Evolutionary conservation across 495 filamentous ascomycete genomes (phyloP).

Genomic region (Podospora didyma): DNA sequence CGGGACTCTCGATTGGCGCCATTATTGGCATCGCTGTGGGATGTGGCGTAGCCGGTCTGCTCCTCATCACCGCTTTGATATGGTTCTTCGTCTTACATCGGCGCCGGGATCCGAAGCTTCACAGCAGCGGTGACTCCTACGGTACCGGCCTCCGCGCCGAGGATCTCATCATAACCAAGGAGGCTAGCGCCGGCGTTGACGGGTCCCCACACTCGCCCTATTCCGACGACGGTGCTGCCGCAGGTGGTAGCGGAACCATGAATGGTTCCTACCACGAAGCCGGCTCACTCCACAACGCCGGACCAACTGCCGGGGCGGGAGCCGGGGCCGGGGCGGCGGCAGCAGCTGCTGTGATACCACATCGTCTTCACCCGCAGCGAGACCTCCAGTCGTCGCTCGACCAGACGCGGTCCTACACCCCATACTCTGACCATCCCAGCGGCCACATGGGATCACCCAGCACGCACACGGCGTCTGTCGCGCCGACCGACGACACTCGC

Average conservation of each 20-base stretch:
- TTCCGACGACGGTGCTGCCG: conserved; percentile 29
- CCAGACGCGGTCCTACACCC: conserved; percentile 25
- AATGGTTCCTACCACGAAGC: conserved; percentile 1
- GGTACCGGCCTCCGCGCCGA: conserved; percentile 20
- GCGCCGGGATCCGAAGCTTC: conserved; percentile 16
- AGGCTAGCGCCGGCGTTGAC: conserved; percentile 26
- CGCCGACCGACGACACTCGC: conserved; percentile 6
- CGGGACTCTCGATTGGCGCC: conserved; percentile 31
- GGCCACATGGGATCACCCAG: conserved; percentile 10
- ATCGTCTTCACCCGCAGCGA: conserved; percentile 3
- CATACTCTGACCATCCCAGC: conserved; percentile 32
- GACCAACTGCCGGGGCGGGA: neutral
- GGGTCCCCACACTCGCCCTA: conserved; percentile 34
- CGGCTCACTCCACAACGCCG: conserved; percentile 1
- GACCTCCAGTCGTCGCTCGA: neutral
- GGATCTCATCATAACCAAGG: conserved; percentile 30
- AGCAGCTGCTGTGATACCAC: neutral
- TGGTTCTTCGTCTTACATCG: conserved; percentile 36
- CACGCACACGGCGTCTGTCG: conserved; percentile 9
- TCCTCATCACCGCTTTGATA: conserved; percentile 25
- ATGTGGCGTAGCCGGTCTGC: conserved; percentile 29
- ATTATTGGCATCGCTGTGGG: conserved; percentile 43
- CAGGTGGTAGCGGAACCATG: conserved; percentile 1
- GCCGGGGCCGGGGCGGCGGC: neutral
- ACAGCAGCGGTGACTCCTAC: conserved; percentile 12